Evolutionary conservation across 441 rosid genomes (phyloP), one percentile per base, ranked within the genome.

Genomic region (Monsonia emarginata): DNA sequence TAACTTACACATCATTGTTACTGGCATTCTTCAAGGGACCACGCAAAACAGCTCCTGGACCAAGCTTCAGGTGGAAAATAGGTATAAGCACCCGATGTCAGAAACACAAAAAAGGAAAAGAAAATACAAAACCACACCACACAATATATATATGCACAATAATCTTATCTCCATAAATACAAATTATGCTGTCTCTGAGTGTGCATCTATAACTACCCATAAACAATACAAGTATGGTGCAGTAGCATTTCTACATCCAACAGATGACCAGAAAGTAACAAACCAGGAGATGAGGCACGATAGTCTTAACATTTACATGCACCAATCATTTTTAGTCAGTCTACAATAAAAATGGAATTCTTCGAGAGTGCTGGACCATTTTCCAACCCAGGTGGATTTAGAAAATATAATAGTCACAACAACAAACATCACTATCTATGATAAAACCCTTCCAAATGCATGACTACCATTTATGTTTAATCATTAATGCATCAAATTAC

Each of bases 21-120:
- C 88, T 82, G 67, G 81, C 81, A 82, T 84, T 84, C 81, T 87
- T 88, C 82, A 85, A 76, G 60, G 98, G 96, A 71, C 86, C 96
- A 66, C 81, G 88, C 70, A 91, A 66, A 66, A 67, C 67, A 50
- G 98, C 89, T 72, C 96, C 90, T 21, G 86, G 86, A 72, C 91
- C 98, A 83, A 88, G 85, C 98, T 91, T 81, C 82, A 84, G 27
- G 2, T 66, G 36, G 40, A 28, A 60, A 60, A 61, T 14, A 60
- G 18, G 42, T 4, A 9, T 40, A 60, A 59, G 8, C 10, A 26
- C 36, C 57, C 14, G 11, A 24, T 4, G 61, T 16, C 16, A 13
- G 3, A 57, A 24, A 65, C 19, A 74, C 22, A 18, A 21, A 44
- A 25, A 13, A 34, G 25, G n/a, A 46, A 54, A 64, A 50, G n/a